Base-by-base conservation (phyloP, 768 basidiomycete genomes). In the Podaxis sp. region DNA sequence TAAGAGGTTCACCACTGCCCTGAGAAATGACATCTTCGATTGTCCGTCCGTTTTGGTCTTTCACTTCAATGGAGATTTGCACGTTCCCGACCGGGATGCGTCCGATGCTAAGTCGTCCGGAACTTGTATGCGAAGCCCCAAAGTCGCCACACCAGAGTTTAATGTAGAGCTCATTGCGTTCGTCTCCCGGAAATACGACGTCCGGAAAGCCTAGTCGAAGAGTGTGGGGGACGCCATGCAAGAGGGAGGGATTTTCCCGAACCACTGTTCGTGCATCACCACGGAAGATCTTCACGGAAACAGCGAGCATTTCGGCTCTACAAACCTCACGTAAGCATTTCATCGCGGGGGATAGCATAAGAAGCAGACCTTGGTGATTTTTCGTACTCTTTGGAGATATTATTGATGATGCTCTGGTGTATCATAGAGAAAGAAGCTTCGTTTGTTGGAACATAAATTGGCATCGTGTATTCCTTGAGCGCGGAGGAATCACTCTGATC, bases 91-190 rank as follows among this genome's bases (percentile, higher is more conserved):
- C 76, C 30, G 79, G 67, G 56, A 80, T 80, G 58, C 88, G 83
- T 22, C 86, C 81, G 55, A 91, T 80, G 49, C 89, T 88, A 2
- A 88, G 73, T 44, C 87, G 80, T 26, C 79, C 79, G 48, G 78
- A 75, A 28, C 76, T 75, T 46, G 73, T 75, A 63, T 84, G 82
- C 2, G 84, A 79, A 0, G 84, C 76, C 2, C 81, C 76, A 71
- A 99, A 99, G 65, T 95, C 91, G 41, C 93, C 96, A 60, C 88
- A 90, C 95, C 95, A 98, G 0, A 99, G 83, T 73, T 97, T 97
- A 78, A 98, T 84, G 74, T 98, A 99, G 12, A 98, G 81, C 66
- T 99, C 96, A 69, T 99, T 98, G 15, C 96, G 87, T n/a, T 86
- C 76, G 65, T 93, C 90, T 6, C 91, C 93, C 2, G 96, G 96